Evolutionary conservation across 306 rosid species (phyloP), one percentile per base, ranked within the genome.

Genomic region (Glycine soja): DNA sequence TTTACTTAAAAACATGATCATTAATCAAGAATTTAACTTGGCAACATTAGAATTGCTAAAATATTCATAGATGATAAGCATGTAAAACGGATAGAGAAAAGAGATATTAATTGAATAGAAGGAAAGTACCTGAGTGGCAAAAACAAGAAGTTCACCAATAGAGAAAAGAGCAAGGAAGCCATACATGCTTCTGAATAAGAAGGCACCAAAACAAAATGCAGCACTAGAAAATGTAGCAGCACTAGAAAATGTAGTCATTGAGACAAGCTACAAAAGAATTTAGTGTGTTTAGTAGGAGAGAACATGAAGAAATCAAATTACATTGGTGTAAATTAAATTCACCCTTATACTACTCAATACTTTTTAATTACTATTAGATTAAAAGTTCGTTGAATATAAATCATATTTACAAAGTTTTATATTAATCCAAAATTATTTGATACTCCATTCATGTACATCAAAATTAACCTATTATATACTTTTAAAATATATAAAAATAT

Each of bases 71-170:
- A 52, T 48, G 48, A 7, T 59, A 65, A 80, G 72, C 52, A 65
- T 54, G 77, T 56, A 64, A 48, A 24, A 52, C 18, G 30, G 56
- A 2, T 32, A 74, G 57, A 74, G 78, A 68, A 5, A 61, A 34
- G 16, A 24, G 13, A 78, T 24, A n/a, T 36, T 56, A 51, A 4
- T 50, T 14, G 13, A 43, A 30, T 32, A 40, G 58, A 68, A 58
- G 75, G 43, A 38, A 72, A 54, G 51, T 91, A 94, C 97, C 97
- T 91, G 98, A 77, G 87, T 86, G 72, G 97, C 90, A 87, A 92
- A 94, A 89, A 91, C 80, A 64, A 92, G 80, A 19, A 94, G 80
- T 86, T 94, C 97, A 36, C 98, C 98, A 14, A 92, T 50, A 32
- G 96, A 62, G 62, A 91, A 94, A 51, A 94, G 70, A 52, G 65